Conservation (phyloP, 2,329 filamentous ascomycete genomes). For the Epichloe baconii region DNA sequence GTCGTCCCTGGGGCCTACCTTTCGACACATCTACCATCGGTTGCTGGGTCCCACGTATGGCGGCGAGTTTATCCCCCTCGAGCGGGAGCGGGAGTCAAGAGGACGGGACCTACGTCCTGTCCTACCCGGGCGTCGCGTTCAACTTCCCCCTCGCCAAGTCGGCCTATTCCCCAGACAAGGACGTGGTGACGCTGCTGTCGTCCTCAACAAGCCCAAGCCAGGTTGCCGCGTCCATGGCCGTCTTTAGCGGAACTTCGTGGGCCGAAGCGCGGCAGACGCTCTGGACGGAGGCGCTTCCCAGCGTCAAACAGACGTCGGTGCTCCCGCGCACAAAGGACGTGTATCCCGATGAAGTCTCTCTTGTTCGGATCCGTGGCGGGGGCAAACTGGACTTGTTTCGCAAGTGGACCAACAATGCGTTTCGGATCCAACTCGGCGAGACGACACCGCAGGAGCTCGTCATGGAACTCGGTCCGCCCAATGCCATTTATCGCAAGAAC, state of each 20-base stretch:
- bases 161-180: slow-evolving; percentile 60
- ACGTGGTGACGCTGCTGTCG: slow-evolving; percentile 77
- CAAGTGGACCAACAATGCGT: slow-evolving; percentile 50
- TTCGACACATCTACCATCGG: slow-evolving; percentile 82
- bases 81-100: slow-evolving; percentile 33
- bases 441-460: slow-evolving; percentile 88
- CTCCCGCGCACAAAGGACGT: slow-evolving; percentile 61
- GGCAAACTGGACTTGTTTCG: slow-evolving; percentile 68
- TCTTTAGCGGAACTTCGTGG: slow-evolving; percentile 89
- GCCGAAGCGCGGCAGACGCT: slow-evolving; percentile 63
- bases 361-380: slow-evolving; percentile 64
- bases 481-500: slow-evolving; percentile 85
- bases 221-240: slow-evolving; percentile 72
- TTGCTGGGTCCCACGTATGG: slow-evolving; percentile 90
- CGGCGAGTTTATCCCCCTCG: slow-evolving; percentile 70
- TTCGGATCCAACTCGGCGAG: slow-evolving; percentile 66
- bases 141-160: slow-evolving; percentile 68
- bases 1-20: slow-evolving; percentile 50
- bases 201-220: slow-evolving; percentile 63
- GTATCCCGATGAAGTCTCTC: slow-evolving; percentile 78
- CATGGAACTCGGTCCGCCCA: slow-evolving; percentile 80
- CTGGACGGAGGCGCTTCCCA: slow-evolving; percentile 62
- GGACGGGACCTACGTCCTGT: slow-evolving; percentile 72
- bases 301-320: slow-evolving; percentile 58
- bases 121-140: slow-evolving; percentile 89